A percentile compares a stretch with the other conserved stretches of the same genome.
Conservation (phyloP, 169 alveolate genomes). For the Ophryocystis elektroscirrha region DNA sequence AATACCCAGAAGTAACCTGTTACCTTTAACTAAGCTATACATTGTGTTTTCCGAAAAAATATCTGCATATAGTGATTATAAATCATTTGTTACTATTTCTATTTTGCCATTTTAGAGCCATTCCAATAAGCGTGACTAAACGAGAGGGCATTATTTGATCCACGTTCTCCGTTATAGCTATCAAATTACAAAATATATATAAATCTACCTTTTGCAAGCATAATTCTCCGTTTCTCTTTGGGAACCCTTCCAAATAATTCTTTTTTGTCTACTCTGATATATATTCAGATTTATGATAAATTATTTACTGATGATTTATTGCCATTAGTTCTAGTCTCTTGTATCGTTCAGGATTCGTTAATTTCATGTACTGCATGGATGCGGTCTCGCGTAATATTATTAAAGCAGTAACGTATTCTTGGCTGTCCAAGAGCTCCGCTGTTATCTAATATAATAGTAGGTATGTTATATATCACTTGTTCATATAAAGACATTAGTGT, state of each 20-base stretch:
- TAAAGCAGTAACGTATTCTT: slow-evolving; percentile 20
- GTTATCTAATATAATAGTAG: background rate
- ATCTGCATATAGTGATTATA: too few relatives aligned
- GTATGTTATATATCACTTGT: background rate
- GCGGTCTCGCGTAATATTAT: slow-evolving; percentile 18
- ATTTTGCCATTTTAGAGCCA: slow-evolving; percentile 25
- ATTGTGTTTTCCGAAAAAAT: too few relatives aligned
- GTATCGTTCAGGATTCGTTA: slow-evolving; percentile 3
- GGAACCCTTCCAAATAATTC: slow-evolving; percentile 12
- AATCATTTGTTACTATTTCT: slow-evolving; percentile 8
- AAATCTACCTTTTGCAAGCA: slow-evolving; percentile 17
- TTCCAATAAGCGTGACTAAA: slow-evolving; percentile 18
- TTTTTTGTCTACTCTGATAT: too few relatives aligned
- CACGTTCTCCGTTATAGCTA: slow-evolving; percentile 5
- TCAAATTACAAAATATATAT: background rate
- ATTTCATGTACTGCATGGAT: slow-evolving; percentile 3
- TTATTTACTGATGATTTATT: background rate
- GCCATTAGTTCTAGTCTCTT: slow-evolving; percentile 5
- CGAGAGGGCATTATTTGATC: slow-evolving; percentile 22
- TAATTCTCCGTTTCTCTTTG: slow-evolving; percentile 19
- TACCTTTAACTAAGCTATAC: too few relatives aligned
- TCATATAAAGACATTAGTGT: background rate
- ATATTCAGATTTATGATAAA: background rate
- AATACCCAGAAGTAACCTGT: too few relatives aligned
- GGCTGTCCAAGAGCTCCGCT: slow-evolving; percentile 19